Base-by-base conservation (phyloP, 139 green algal genomes). In the Edaphochlamys debaryana region DNA sequence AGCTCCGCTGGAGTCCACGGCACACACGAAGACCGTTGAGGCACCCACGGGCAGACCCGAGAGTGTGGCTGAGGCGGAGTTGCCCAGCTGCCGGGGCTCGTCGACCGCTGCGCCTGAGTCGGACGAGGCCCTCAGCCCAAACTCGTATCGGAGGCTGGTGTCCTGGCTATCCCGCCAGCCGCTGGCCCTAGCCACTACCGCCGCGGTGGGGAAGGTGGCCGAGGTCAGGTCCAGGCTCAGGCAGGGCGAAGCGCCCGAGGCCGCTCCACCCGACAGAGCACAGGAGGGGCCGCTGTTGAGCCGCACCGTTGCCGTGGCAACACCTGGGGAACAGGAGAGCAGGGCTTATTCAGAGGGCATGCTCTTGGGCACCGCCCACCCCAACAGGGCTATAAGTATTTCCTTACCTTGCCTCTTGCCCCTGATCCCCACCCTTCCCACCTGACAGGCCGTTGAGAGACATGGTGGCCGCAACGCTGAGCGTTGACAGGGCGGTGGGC, bases 241-340 rank as follows among this genome's bases (percentile, higher is more conserved):
- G 76, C 76, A 82, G 3, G 9, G n/a, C 25, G 62, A 23, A 15
- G 50, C 8, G 9, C 20, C 23, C 7, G 50, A 19, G 50, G 19
- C 25, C 45, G 45, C 45, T 54, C 45, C 9, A 13, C 45, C 11
- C 29, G 60, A 38, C 0, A 73, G 63, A 63, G 32, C 50, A 63
- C 76, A 82, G 60, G 22, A 38, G 58, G 76, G 76, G 1, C 62
- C 76, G 42, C 11, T 9, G 64, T 82, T 82, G 76, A 82, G 76
- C 25, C 32, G 42, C 64, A 82, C 76, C 23, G 63, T 82, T 5
- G 38, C 5, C 6, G 58, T 48, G 32, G 76, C n/a, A n/a, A n/a
- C n/a, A n/a, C n/a, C n/a, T n/a, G n/a, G n/a, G n/a, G n/a, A n/a
- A n/a, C n/a, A n/a, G n/a, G n/a, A n/a, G n/a, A n/a, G n/a, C n/a